Evolutionary conservation across 495 filamentous ascomycete genomes (phyloP), one percentile per base, ranked within the genome.

Genomic region (Podospora bellae-mahoneyi): DNA sequence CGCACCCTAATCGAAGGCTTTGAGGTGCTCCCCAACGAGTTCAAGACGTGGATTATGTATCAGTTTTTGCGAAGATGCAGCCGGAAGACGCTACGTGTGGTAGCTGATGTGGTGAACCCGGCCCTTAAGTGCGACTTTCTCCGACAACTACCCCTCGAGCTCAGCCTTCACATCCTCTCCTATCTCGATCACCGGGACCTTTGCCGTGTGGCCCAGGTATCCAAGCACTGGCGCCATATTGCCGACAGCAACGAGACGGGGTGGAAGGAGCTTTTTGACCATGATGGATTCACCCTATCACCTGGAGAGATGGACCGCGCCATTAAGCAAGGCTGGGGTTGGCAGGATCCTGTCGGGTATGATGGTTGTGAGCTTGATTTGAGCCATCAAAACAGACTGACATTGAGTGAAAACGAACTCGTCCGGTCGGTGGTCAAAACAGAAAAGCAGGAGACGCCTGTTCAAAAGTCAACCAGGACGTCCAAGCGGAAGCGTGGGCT

Each of bases 241-340:
- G 85, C 97, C 64, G 93, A 98, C 72, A 89, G 89, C 9, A 92
- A 98, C 73, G 96, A 99, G 78, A 93, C 90, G 48, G 91, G 92
- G 6, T 99, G 95, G 95, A 97, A 97, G 79, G 91, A 94, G 66
- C 83, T 97, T 0, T 89, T 99, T 68, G 93, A 97, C 66, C 82
- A 82, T 13, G 92, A 97, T 78, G 92, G 91, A 0, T 97, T 91
- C 77, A 75, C 78, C 15, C 81, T 98, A 18, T 90, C 92, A 18
- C 85, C 90, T 2, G 92, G 92, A 15, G 95, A 99, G 74, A 81
- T 99, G 19, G 87, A 94, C 64, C 87, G 88, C 68, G 94, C 95
- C 16, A 91, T 98, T 64, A 85, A 83, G 32, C 91, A 98, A 80
- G 95, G 95, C n/a, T 99, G 95, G 95, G 95, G 94, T n/a, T 99